Conservation (phyloP, 495 filamentous ascomycete species). For the Daldinia caldariorum region DNA sequence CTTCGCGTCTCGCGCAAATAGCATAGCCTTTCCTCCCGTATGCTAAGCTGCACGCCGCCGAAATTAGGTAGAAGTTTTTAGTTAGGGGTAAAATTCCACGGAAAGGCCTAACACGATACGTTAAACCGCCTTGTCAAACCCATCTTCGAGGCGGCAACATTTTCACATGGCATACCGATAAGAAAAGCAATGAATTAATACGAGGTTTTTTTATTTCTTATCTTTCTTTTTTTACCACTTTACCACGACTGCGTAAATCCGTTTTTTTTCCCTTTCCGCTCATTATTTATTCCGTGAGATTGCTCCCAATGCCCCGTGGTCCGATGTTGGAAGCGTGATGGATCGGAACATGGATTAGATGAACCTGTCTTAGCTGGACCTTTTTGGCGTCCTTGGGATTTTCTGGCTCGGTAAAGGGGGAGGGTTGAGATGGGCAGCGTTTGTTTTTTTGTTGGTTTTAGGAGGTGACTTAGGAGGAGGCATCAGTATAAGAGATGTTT, state of each 20-base stretch:
- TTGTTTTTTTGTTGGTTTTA: too few species aligned
- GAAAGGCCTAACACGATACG: neutral
- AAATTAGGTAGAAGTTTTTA: slow-evolving; percentile 4
- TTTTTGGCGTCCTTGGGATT: slow-evolving; percentile 26
- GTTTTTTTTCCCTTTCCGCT: neutral
- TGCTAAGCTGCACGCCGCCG: neutral
- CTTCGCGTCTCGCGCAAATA: slow-evolving; percentile 1
- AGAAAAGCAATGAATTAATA: slow-evolving; percentile 20
- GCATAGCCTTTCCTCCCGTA: neutral
- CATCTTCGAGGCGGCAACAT: neutral
- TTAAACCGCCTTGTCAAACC: neutral
- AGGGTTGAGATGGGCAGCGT: slow-evolving; percentile 9
- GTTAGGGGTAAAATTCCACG: slow-evolving; percentile 11
- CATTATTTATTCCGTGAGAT: neutral
- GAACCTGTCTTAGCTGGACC: slow-evolving; percentile 1
- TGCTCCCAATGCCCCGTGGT: neutral
- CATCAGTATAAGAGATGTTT: slow-evolving; percentile 10
- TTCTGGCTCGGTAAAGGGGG: neutral
- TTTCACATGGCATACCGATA: slow-evolving; percentile 3
- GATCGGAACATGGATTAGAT: slow-evolving; percentile 14
- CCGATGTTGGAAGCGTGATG: neutral
- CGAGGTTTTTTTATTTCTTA: too few species aligned
- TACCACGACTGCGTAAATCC: slow-evolving; percentile 5
- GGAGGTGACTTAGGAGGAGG: neutral
- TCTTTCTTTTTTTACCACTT: too few species aligned